Evolutionary conservation across 192 early-diverging fungal species (phyloP), one percentile per base, ranked within the genome.

Genomic region (Umbelopsis sp.): DNA sequence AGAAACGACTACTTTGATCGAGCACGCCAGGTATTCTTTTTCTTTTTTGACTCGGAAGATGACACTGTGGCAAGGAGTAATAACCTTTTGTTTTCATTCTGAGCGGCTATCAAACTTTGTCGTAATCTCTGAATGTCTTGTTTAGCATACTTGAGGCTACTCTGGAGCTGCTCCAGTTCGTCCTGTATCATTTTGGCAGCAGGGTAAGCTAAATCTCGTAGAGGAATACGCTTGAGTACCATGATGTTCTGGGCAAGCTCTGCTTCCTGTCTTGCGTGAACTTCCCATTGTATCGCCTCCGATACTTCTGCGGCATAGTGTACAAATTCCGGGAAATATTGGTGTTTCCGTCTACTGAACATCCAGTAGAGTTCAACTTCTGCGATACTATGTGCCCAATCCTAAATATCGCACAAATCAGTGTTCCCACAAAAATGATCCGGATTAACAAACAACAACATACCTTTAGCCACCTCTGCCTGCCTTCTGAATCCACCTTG

Each of bases 91-190:
- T 62, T 62, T 20, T 62, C 56, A 34, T 62, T 62, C n/a, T 62
- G 56, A 34, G 56, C 56, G 1, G 56, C 56, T 2, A 62, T 2
- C 26, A 62, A 32, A 16, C 56, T 62, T 31, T 62, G 56, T 4
- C 56, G 56, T 12, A 62, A 26, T 20, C 56, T 62, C 34, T 62
- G 56, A 16, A 62, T 20, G 0, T 62, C 56, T 32, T 62, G 56
- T 32, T 62, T 62, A 8, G 56, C 56, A 32, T 62, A 62, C 56
- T 62, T 62, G 24, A 62, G 56, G 31, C 56, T 62, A 31, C 34
- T 62, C 26, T 62, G 56, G 17, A 62, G 25, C 31, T 62, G 56
- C n/a, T 62, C 56, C 26, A 62, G 12, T 34, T 62, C 56, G 31
- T 62, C 56, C 31, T 62, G 56, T 12, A 62, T 62, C 26, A 62